Base-by-base conservation (phyloP, 345 rosid species). In the Moricandia moricandioides region DNA sequence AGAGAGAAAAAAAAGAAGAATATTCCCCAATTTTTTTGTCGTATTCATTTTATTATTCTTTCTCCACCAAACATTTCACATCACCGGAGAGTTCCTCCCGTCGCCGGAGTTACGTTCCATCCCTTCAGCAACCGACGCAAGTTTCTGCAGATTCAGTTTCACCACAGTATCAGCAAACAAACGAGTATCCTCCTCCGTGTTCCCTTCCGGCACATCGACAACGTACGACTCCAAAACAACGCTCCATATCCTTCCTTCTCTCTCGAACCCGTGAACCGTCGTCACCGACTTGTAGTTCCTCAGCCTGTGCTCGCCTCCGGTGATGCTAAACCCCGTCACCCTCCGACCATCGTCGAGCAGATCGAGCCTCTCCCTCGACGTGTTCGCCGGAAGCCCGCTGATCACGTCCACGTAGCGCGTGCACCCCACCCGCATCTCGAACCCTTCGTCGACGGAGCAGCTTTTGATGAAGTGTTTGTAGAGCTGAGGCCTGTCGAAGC, bases 141-240 rank as follows among this genome's bases (percentile, higher is more conserved):
- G 84, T 81, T 88, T 88, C 85, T 91, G 98, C 40, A 94, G 83
- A 70, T 94, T 94, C 47, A 89, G 79, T 75, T 84, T 87, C n/a
- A 94, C 96, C 0, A 94, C 89, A 0, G 97, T 94, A 35, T 94
- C 98, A 0, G 96, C 96, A 30, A 94, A 89, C 52, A 89, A 83
- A 73, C 90, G 85, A 7, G 98, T 91, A 82, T 94, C 98, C 59
- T 91, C 98, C 55, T 88, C 97, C 4, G 98, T 82, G 40, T 94
- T 94, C 45, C 98, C 98, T 67, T 86, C 91, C 17, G 98, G 98
- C 39, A 85, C 87, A 66, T 93, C 98, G 16, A 93, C 98, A 0
- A 91, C 86, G 77, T 93, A 93, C 0, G 96, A 89, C 66, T 94
- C 97, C 62, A 94, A 72, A 49, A 91, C 97, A 16, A 89, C 83